Evolutionary conservation across 2,329 filamentous ascomycete species (phyloP), one percentile per base, ranked within the genome.

Genomic region (Botrytis hyacinthi): DNA sequence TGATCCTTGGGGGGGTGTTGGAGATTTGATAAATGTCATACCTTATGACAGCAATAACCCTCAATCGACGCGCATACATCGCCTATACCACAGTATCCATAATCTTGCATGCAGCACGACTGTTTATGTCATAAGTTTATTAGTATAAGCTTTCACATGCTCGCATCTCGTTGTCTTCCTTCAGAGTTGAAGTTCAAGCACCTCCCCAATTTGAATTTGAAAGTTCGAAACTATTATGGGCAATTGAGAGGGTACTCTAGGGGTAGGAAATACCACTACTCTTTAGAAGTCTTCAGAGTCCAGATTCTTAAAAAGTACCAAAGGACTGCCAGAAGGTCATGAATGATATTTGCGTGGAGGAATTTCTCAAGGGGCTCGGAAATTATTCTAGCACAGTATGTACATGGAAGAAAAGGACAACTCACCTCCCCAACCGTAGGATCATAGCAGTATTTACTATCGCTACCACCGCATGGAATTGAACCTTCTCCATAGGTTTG

Each of bases 371-470:
- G 37, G 26, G 16, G 26, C 7, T 20, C 14, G 6, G 16, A 14
- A 16, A 14, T 4, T 22, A 26, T 16, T 29, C 60, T 42, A 16
- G 26, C 35, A 62, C 22, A 37, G 22, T 37, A n/a, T 61, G 59
- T 18, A 20, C 8, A 62, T 3, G 7, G 4, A 66, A n/a, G 20
- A 10, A 67, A 42, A 61, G 37, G 6, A 59, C 22, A 60, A 63
- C 63, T 16, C 66, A 76, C 76, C 48, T 78, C 76, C 51, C 75
- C 76, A 9, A 75, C 26, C 4, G 72, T 74, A n/a, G 76, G 77
- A 76, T 78, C 70, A 70, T 77, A 78, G 51, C 76, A 77, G 59
- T 65, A 78, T 54, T 51, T 44, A 59, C 74, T 77, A 18, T 68
- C 60, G 6, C 4, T 26, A 18, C 70, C 51, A 32, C 75, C 76